These are phyloP conservation scores for Polyplosphaeria fusca DNA, from an alignment of 495 filamentous ascomycete genomes.

Conservation along the genomic window DNA sequence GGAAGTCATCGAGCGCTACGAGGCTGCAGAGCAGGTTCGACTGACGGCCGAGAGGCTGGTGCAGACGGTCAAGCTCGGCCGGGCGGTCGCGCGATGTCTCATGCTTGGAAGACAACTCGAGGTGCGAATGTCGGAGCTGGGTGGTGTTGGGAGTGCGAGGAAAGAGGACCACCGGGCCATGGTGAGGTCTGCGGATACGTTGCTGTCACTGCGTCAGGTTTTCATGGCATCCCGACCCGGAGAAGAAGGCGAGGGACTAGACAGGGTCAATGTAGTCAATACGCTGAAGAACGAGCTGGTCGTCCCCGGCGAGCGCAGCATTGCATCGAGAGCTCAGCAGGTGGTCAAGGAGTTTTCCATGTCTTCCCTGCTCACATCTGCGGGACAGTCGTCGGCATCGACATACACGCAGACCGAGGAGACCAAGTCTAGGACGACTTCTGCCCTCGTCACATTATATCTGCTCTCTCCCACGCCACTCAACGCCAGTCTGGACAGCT, in stretches of 20 bases:
- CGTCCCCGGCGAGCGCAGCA: constrained; percentile 63
- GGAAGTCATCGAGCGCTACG: constrained; percentile 78
- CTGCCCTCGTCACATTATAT: constrained; percentile 74
- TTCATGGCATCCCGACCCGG: constrained; percentile 60
- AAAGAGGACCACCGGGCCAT: constrained; percentile 71
- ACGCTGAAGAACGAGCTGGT: constrained; percentile 66
- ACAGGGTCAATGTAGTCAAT: constrained; percentile 64
- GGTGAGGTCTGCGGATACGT: constrained; percentile 71
- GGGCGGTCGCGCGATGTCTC: constrained; percentile 72
- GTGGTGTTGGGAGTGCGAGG: constrained; percentile 35
- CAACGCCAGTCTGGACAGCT: constrained; percentile 43
- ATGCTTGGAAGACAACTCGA: constrained; percentile 83
- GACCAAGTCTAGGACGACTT: constrained; percentile 65
- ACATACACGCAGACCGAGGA: constrained; percentile 82
- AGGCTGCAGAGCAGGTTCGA: constrained; percentile 74
- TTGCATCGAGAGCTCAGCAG: constrained; percentile 71
- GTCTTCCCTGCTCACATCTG: constrained; percentile 50
- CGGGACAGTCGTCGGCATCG: constrained; percentile 39
- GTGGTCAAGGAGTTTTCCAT: constrained; percentile 80
- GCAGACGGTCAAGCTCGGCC: constrained; percentile 70
- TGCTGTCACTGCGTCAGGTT: constrained; percentile 69
- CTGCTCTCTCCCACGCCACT: constrained; percentile 65
- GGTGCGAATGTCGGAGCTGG: constrained; percentile 66
- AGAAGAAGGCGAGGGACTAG: constrained; percentile 73
- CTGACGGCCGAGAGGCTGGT: constrained; percentile 69